Evolutionary conservation across 2,329 filamentous ascomycete species (phyloP).

Genomic region (Cordyceps cicadae): DNA sequence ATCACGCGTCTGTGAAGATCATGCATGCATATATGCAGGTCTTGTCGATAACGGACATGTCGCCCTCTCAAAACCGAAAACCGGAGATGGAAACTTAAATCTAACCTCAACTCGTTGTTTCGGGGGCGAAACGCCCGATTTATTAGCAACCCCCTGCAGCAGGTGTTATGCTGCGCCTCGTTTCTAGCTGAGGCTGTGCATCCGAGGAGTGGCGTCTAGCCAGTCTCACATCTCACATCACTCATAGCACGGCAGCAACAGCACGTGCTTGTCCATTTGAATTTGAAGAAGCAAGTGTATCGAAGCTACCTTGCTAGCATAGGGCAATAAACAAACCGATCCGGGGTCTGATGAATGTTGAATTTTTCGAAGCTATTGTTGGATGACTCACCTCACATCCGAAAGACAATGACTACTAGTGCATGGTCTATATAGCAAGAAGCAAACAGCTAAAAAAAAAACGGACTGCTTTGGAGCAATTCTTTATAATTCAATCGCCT

Average conservation of each 20-base stretch:
- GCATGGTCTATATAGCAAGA: neutral
- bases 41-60: neutral
- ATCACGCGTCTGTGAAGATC: neutral
- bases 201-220: neutral
- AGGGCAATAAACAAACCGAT: neutral
- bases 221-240: neutral
- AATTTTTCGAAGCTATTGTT: neutral
- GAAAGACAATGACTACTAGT: neutral
- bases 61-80: neutral
- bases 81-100: slow-evolving; percentile 2
- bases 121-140: neutral
- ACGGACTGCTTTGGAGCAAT: too few species aligned
- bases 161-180: neutral
- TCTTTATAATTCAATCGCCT: too few species aligned
- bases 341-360: neutral
- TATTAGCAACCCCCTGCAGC: too few species aligned
- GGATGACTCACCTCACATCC: neutral
- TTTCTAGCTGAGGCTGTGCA: slow-evolving; percentile 5
- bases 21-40: neutral
- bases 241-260: neutral
- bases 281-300: neutral
- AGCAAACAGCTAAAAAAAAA: neutral
- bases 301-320: neutral
- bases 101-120: neutral
- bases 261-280: neutral